Evolutionary conservation across 2,329 filamentous ascomycete species (phyloP), one percentile per base, ranked within the genome.

Genomic region (Thielaviopsis euricoi): DNA sequence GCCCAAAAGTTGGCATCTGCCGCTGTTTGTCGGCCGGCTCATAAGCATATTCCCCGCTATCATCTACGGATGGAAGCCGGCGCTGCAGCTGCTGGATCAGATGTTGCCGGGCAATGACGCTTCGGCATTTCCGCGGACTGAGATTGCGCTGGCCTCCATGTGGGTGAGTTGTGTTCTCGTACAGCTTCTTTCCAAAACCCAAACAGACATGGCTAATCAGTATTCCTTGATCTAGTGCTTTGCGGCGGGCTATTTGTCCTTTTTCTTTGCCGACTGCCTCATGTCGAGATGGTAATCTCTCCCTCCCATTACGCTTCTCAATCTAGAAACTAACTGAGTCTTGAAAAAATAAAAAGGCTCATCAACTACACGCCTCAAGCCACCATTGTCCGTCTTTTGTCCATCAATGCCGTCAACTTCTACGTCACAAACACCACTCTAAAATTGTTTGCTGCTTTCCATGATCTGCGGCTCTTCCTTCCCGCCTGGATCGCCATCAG

Each of bases 231-330:
- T 55, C 22, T 65, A 88, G 86, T 89, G 85, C 71, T 82, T 80
- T 66, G 83, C 85, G 60, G 87, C 85, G 21, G 86, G 83, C 57
- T 88, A 89, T 69, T 77, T 89, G 61, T 86, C 85, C 55, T 90
- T 88, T 70, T 87, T 88, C 73, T 90, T 90, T 67, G 87, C 85
- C 59, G 86, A 90, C 71, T 88, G 86, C 69, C 78, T 90, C 65
- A 89, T 90, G 86, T 89, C 85, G 61, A 76, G 87, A 71, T 90
- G 86, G 85, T 87, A 66, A 51, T 46, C 48, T 37, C 29, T 33
- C 51, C n/a, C 19, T 48, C 21, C 40, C 13, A 6, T 21, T 23
- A 46, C 19, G 22, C 21, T 17, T 43, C 33, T 21, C 22, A 15
- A 33, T 57, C 21, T 10, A 54, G 9, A 33, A 6, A 33, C 29